These are phyloP conservation scores for Verbascum thapsus DNA, from an alignment of 257 asterid genomes.

Conservation along the genomic window DNA sequence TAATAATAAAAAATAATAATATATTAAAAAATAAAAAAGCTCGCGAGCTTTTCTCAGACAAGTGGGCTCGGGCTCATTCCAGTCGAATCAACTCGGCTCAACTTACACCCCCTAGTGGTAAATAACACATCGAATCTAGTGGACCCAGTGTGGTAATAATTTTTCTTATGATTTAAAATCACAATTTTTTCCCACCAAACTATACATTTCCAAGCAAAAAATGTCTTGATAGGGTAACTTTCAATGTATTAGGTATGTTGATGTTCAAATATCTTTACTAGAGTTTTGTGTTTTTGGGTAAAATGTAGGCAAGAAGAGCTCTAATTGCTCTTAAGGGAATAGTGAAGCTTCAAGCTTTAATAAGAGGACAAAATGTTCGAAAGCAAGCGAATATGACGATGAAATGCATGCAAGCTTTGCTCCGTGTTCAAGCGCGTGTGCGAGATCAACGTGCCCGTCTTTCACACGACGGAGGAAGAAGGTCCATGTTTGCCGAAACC, in stretches of 20 bases:
- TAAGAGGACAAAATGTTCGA: slow-evolving; percentile 90
- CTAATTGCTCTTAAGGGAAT: slow-evolving; percentile 84
- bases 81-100: no score
- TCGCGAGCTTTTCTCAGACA: no score
- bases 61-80: no score
- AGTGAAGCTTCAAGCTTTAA: slow-evolving; percentile 86
- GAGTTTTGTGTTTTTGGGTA: not conserved
- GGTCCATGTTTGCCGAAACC: slow-evolving; percentile 75
- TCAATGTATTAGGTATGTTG: not conserved
- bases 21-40: no score
- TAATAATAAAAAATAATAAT: no score
- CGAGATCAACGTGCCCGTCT: slow-evolving; percentile 80
- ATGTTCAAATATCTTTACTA: not conserved
- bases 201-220: not conserved
- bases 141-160: no score
- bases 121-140: no score
- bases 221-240: slow-evolving; percentile 9
- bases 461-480: slow-evolving; percentile 76
- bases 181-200: no score
- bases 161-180: no score
- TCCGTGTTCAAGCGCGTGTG: slow-evolving; percentile 85
- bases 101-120: no score
- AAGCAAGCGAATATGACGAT: slow-evolving; percentile 89
- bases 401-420: slow-evolving; percentile 90
- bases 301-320: slow-evolving; percentile 80